Evolutionary conservation across 805 yeast species (phyloP).

Genomic region (Hemisphaericaspora nanyangensis): DNA sequence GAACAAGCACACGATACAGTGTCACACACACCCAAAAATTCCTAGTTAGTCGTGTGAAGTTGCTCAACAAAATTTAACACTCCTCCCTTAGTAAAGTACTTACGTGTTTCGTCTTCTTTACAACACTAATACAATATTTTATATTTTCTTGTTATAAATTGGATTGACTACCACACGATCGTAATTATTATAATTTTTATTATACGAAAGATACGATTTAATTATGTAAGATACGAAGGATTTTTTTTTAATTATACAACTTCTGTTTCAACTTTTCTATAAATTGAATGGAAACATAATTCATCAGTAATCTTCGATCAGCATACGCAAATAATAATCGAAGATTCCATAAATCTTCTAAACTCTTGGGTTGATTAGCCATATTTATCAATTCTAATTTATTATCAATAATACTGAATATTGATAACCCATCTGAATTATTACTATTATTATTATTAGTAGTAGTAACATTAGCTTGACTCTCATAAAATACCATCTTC

Average conservation of each 20-base stretch:
- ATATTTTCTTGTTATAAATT: too few species aligned
- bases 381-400: conserved; percentile 48
- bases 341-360: conserved; percentile 63
- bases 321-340: conserved; percentile 58
- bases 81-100: too few species aligned
- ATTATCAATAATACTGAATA: conserved; percentile 47
- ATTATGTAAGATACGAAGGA: too few species aligned
- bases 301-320: conserved; percentile 39
- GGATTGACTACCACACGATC: too few species aligned
- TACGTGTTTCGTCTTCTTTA: too few species aligned
- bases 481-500: conserved; percentile 26
- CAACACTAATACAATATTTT: too few species aligned
- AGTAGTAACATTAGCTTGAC: conserved; percentile 3
- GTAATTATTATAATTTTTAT: too few species aligned
- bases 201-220: too few species aligned
- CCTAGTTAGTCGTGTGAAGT: too few species aligned
- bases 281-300: conserved; percentile 46
- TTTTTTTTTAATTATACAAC: conserved; percentile 33
- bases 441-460: conserved; percentile 3
- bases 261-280: conserved; percentile 49
- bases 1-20: too few species aligned
- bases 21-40: too few species aligned
- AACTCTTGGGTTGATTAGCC: conserved; percentile 35
- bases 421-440: conserved; percentile 34
- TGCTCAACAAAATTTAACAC: too few species aligned